A percentile compares a stretch with the other conserved stretches of the same genome.
phyloP scores from a whole-genome alignment of 768 basidiomycete genomes.

The Suillus hirtellus region DNA sequence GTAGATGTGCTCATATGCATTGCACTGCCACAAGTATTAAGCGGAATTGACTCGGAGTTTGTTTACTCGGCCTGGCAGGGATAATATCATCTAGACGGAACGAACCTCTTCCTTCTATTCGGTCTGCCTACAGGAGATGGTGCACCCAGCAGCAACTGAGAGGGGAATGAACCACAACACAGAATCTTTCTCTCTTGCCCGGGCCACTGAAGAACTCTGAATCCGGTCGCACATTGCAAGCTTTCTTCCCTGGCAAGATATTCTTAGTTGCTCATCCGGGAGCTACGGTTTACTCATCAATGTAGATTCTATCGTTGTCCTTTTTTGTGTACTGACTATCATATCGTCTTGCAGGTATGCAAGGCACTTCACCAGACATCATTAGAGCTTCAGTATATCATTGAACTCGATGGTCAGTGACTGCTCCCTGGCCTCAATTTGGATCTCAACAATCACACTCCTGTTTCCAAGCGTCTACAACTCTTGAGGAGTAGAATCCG shows the following conservation, averaged over 20 bases:
- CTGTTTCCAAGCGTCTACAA: neutral
- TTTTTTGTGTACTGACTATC: neutral
- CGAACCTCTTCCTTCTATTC: neutral
- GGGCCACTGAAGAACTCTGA: neutral
- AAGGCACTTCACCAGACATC: neutral
- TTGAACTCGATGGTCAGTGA: neutral
- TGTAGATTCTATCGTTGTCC: neutral
- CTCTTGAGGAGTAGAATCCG: neutral
- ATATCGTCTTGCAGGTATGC: neutral
- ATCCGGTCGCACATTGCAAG: neutral
- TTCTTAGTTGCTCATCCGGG: neutral
- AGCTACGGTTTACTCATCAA: neutral
- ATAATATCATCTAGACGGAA: neutral
- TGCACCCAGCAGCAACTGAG: neutral
- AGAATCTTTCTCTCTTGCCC: neutral
- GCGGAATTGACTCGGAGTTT: too few species aligned
- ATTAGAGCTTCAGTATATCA: neutral
- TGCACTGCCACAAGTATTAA: slow-evolving; percentile 1
- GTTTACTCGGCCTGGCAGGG: neutral
- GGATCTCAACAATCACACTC: neutral
- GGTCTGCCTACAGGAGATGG: neutral
- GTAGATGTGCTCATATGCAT: neutral
- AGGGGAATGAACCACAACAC: neutral
- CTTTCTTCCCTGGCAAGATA: neutral
- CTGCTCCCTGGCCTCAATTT: neutral